Evolutionary conservation across 1,284 basidiomycete species (phyloP).

Genomic region (Anthracocystis walkeri): DNA sequence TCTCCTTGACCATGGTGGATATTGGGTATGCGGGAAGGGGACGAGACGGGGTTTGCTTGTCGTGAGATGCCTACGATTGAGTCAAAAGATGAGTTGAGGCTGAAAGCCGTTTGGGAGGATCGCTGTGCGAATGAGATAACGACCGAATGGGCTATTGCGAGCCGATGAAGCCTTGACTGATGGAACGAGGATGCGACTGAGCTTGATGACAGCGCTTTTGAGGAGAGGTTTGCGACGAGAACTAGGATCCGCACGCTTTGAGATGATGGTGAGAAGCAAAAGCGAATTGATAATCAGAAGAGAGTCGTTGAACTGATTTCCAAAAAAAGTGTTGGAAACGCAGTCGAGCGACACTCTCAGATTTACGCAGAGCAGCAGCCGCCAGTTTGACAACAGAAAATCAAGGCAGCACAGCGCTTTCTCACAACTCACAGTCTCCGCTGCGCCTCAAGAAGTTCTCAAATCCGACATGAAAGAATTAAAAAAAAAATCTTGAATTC

Average conservation of each 20-base stretch:
- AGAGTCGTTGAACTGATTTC: neutral
- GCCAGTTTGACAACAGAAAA: neutral
- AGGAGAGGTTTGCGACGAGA: conserved; percentile 4
- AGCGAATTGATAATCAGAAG: conserved; percentile 2
- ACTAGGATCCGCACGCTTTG: conserved; percentile 1
- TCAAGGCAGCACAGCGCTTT: neutral
- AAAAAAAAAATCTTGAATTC: conserved; percentile 3
- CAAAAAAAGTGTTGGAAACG: neutral
- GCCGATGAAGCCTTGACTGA: conserved; percentile 5
- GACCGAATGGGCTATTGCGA: neutral
- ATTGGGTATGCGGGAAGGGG: conserved; percentile 4
- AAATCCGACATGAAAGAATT: neutral
- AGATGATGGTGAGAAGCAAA: conserved; percentile 14
- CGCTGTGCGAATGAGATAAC: conserved; percentile 4
- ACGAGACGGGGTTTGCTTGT: neutral
- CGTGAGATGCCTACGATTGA: neutral
- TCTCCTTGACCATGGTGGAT: conserved; percentile 52
- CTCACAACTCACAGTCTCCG: neutral
- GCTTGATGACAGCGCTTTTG: conserved; percentile 4
- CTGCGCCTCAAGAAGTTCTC: conserved; percentile 2
- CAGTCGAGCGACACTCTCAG: conserved; percentile 25
- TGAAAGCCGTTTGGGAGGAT: conserved; percentile 3
- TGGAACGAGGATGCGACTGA: conserved; percentile 8
- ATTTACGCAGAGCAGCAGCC: neutral
- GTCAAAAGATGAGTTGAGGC: neutral